Percentiles rank a stretch among this genome's conserved stretches.
phyloP scores from a whole-genome alignment of 2,329 filamentous ascomycete species.

The Zymoseptoria crescenta region DNA sequence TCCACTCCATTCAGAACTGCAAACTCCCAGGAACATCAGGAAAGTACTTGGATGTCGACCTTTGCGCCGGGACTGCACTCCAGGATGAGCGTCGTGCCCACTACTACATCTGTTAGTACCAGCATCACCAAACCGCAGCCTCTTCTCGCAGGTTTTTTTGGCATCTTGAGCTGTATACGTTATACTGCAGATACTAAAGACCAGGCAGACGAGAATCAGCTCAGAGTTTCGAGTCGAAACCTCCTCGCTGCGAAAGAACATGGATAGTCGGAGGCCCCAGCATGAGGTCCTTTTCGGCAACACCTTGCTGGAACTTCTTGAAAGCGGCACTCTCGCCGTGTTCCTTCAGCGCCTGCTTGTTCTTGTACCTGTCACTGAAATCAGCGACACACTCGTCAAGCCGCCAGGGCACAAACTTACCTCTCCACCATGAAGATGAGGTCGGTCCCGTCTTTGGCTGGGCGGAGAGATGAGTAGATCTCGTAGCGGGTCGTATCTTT shows the following conservation, averaged over 20 bases:
- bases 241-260: not conserved
- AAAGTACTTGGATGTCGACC: too few species aligned
- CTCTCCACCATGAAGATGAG: conserved; percentile 14
- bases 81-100: too few species aligned
- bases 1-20: too few species aligned
- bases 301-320: conserved; percentile 10
- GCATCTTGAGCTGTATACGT: not conserved
- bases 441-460: conserved; percentile 11
- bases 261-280: not conserved
- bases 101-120: too few species aligned
- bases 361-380: conserved; percentile 3
- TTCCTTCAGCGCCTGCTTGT: conserved; percentile 8
- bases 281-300: conserved; percentile 11
- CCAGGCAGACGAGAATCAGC: not conserved
- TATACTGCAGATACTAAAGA: not conserved
- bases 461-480: conserved; percentile 8
- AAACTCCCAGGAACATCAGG: too few species aligned
- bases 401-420: not conserved
- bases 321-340: conserved; percentile 11
- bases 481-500: conserved; percentile 8
- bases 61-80: too few species aligned
- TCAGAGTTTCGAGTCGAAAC: not conserved
- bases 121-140: too few species aligned
- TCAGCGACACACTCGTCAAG: not conserved
- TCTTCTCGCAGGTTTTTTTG: not conserved